A percentile compares a stretch with the other conserved stretches of the same genome.
phyloP scores from a whole-genome alignment of 441 rosid species.

The Biscutella laevigata region DNA sequence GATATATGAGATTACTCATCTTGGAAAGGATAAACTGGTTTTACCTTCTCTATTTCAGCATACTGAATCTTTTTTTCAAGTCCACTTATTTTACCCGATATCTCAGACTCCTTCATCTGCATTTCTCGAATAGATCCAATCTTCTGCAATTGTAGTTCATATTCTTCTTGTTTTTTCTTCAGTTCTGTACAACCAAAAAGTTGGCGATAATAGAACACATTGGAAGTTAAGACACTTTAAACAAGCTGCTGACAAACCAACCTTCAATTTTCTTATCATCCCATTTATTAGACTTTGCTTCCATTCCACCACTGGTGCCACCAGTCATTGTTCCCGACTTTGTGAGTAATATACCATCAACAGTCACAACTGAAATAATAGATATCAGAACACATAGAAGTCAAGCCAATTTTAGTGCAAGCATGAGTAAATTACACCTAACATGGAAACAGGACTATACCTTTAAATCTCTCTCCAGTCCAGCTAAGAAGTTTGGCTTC shows the following conservation, averaged over 20 bases:
- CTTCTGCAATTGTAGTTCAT: constrained; percentile 73
- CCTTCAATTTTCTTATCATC: constrained; percentile 97
- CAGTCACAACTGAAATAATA: constrained; percentile 73
- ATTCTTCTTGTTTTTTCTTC: constrained; percentile 67
- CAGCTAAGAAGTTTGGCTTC: constrained; percentile 96
- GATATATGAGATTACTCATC: background rate
- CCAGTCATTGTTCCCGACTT: constrained; percentile 99
- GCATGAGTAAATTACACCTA: constrained; percentile 6
- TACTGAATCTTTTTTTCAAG: constrained; percentile 96
- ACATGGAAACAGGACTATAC: constrained; percentile 29
- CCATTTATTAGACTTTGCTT: constrained; percentile 96
- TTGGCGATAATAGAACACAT: constrained; percentile 10
- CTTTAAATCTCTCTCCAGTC: constrained; percentile 93
- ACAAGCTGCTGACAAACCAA: constrained; percentile 27
- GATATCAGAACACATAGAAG: constrained; percentile 13
- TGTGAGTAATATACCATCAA: constrained; percentile 88
- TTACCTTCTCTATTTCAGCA: constrained; percentile 94
- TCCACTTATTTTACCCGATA: constrained; percentile 90
- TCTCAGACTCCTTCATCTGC: constrained; percentile 90
- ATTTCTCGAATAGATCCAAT: constrained; percentile 94
- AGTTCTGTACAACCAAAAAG: constrained; percentile 42
- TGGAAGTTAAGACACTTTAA: constrained; percentile 19
- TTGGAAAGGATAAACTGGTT: background rate
- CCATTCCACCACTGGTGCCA: constrained; percentile 99
- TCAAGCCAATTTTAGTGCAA: constrained; percentile 15